Base-by-base conservation (phyloP, 2,329 filamentous ascomycete species). In the Venturia oleaginea region DNA sequence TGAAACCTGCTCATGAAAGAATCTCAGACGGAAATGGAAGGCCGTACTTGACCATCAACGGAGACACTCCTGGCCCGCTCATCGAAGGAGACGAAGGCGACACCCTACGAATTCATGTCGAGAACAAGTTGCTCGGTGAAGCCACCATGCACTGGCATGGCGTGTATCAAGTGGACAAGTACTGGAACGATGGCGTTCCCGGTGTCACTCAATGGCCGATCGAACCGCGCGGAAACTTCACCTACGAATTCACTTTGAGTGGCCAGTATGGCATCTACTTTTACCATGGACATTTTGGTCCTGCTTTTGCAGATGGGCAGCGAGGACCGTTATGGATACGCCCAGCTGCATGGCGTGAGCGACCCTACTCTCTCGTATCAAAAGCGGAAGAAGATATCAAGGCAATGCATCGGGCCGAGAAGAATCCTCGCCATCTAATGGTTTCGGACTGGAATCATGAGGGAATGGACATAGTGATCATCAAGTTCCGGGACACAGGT, bases 201-300 rank as follows among this genome's bases (percentile, higher is more conserved):
- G 67, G 67, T 13, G 63, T 69, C 11, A 67, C 65, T 19, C 68
- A 69, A 43, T 68, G 67, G 55, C 68, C 68, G 7, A 68, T 69
- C 40, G 68, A 66, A 40, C 64, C 67, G 13, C 57, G 66, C 34
- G 62, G 61, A 37, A 61, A 62, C 1, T 68, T 66, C 59, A 68
- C 67, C 15, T 68, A 68, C 46, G 64, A 66, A 46, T 68, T 68
- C 54, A 65, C 64, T n/a, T 43, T 68, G 55, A 46, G 60, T 5
- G 66, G 67, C 46, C 66, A 68, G 42, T 65, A 65, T 59, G 67
- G 67, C 1, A 63, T 62, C 17, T 67, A 68, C 37, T 67, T 63
- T 27, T 68, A 68, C 32, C 67, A 68, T 46, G 65, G 65, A 22
- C 67, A 68, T 38, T 68, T 68, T 30, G 64, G 65, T 19, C 60